Evolutionary conservation across 345 rosid genomes (phyloP).

Genomic region (Adansonia digitata): DNA sequence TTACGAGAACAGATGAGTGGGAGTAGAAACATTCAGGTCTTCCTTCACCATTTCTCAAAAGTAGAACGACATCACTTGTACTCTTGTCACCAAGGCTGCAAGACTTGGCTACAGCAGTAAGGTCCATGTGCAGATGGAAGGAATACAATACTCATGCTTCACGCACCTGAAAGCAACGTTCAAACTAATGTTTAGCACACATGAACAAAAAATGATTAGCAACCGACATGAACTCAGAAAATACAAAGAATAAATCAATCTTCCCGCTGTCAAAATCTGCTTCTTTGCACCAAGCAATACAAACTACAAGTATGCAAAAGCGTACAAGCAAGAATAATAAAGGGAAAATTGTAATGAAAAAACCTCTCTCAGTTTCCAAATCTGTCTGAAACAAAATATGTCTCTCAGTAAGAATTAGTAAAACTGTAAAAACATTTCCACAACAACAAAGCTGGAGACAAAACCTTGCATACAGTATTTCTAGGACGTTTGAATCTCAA

Average conservation of each 20-base stretch:
- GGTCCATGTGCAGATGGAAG: conserved; percentile 31
- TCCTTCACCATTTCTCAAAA: conserved; percentile 35
- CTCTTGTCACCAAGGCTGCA: conserved; percentile 30
- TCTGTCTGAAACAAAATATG: not conserved
- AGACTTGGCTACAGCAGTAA: conserved; percentile 19
- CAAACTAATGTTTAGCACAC: not conserved
- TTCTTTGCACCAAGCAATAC: not conserved
- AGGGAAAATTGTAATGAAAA: not conserved
- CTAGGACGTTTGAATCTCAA: too few species aligned
- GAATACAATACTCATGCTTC: conserved; percentile 32
- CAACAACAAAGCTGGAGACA: not conserved
- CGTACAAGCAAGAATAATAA: not conserved
- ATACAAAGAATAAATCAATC: not conserved
- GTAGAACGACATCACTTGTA: conserved; percentile 31
- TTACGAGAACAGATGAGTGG: conserved; percentile 32
- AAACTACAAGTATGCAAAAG: not conserved
- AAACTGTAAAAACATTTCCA: not conserved
- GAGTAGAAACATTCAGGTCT: conserved; percentile 37
- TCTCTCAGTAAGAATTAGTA: not conserved
- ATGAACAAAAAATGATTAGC: not conserved
- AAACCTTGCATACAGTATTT: too few species aligned
- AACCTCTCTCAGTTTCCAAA: not conserved
- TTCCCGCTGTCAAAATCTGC: not conserved
- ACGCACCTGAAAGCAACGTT: conserved; percentile 12
- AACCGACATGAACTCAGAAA: not conserved